Base-by-base conservation (phyloP, 2,329 filamentous ascomycete genomes). In the Elsinoe necatrix region DNA sequence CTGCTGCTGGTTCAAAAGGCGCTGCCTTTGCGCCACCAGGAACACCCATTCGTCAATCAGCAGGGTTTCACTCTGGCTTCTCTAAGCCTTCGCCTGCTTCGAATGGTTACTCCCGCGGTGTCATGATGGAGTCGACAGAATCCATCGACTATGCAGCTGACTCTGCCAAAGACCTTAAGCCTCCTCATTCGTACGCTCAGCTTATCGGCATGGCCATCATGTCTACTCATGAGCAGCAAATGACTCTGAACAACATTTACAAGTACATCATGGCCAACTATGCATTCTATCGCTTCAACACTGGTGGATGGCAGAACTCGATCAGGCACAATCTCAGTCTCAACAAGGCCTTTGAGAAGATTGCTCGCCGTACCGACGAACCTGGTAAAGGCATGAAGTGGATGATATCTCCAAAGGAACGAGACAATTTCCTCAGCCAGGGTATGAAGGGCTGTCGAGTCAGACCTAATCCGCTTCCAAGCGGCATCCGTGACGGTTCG, bases 311-410 rank as follows among this genome's bases (percentile, higher is more conserved):
- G 95, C 93, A 96, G 83, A 98, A 98, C 69, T 96, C 90, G 0
- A 98, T 98, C 63, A 85, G 93, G 11, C 93, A 98, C 69, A 98
- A 98, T 64, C 73, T 98, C 12, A 97, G 93, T 0, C 74, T 98
- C 41, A 97, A 95, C 71, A 95, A 96, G 69, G 84, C 86, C 0
- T 98, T 98, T 66, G 85, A 90, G 64, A 98, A 98, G 71, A 87
- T 95, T 7, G 87, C 93, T 2, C 85, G 93, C 47, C 85, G 88
- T 14, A 95, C 90, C 0, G 89, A 97, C 64, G 93, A 98, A 69
- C 93, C 93, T 20, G 93, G 93, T 11, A 98, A 98, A 70, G 93
- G 93, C 25, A 97, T 96, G 90, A 97, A 97, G 69, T 98, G 93
- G 93, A 89, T 92, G 71, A 91, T 98, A 66, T 84, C 89, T 3